Evolutionary conservation across 495 filamentous ascomycete species (phyloP).

Genomic region (Tuber umbilicatum): DNA sequence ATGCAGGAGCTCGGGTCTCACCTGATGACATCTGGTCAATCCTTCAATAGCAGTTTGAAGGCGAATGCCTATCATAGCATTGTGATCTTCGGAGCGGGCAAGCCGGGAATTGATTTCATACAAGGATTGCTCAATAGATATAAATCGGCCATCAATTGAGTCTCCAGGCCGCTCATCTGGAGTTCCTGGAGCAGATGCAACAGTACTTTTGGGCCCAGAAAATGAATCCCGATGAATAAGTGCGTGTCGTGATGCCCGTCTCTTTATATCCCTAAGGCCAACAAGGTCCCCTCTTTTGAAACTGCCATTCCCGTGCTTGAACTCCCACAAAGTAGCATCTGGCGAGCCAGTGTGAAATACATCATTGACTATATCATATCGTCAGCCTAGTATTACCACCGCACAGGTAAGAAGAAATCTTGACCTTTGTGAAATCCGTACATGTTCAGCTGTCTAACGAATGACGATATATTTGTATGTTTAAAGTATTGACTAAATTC

Average conservation of each 20-base stretch:
- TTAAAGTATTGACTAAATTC: constrained; percentile 82
- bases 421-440: constrained; percentile 99
- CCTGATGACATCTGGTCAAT: constrained; percentile 68
- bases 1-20: constrained; percentile 39
- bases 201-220: constrained; percentile 61
- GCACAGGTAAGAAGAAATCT: constrained; percentile 26
- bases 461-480: constrained; percentile 97
- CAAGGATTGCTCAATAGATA: constrained; percentile 69
- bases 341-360: constrained; percentile 97
- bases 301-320: constrained; percentile 96
- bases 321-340: constrained; percentile 94
- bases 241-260: constrained; percentile 90
- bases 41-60: constrained; percentile 78
- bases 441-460: constrained; percentile 97
- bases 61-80: constrained; percentile 67
- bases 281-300: constrained; percentile 92
- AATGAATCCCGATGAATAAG: constrained; percentile 93
- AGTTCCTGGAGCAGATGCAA: constrained; percentile 69
- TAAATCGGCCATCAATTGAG: constrained; percentile 66
- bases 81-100: constrained; percentile 74
- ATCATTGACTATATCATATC: constrained; percentile 68
- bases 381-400: constrained; percentile 12
- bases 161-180: constrained; percentile 66
- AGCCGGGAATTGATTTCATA: constrained; percentile 74
- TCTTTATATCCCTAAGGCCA: constrained; percentile 90